Evolutionary conservation across 331 rosid genomes (phyloP).

Genomic region (Rhamnella rubrinervis): DNA sequence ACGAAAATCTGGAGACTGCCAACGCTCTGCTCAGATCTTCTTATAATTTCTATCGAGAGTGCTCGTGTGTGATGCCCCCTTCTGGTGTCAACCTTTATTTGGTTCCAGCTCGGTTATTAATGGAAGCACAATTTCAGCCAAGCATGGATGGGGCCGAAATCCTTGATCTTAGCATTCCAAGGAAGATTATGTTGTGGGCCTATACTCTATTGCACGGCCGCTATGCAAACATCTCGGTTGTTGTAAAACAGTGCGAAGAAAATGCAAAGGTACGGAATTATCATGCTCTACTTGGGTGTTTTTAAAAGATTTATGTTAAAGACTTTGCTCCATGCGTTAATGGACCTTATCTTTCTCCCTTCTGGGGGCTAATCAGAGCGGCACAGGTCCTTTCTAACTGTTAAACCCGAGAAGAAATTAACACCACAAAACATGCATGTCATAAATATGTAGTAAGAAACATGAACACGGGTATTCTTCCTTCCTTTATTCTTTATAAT

Average conservation of each 20-base stretch:
- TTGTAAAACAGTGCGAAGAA: conserved; percentile 95
- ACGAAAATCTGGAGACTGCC: conserved; percentile 75
- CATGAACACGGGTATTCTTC: background rate
- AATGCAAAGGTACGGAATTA: conserved; percentile 68
- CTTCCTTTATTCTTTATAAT: too few species aligned
- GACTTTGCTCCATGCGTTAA: background rate
- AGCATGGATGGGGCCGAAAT: conserved; percentile 62
- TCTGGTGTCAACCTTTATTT: conserved; percentile 74
- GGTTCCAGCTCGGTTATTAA: conserved; percentile 55
- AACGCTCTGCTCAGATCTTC: conserved; percentile 77
- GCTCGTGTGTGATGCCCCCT: conserved; percentile 71
- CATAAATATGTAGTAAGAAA: background rate
- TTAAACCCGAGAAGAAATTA: background rate
- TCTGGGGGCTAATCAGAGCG: background rate
- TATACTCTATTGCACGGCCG: conserved; percentile 72
- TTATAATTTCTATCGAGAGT: conserved; percentile 86
- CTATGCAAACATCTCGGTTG: conserved; percentile 68
- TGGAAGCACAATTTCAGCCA: conserved; percentile 52
- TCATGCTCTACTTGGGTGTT: conserved; percentile 2
- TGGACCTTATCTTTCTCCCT: background rate
- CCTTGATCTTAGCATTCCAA: conserved; percentile 91
- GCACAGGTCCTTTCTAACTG: background rate
- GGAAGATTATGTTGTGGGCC: conserved; percentile 99
- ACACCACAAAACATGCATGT: background rate
- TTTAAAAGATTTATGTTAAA: background rate